phyloP scores from a whole-genome alignment of 2,329 filamentous ascomycete species.

The Penicillium hesseltinei region DNA sequence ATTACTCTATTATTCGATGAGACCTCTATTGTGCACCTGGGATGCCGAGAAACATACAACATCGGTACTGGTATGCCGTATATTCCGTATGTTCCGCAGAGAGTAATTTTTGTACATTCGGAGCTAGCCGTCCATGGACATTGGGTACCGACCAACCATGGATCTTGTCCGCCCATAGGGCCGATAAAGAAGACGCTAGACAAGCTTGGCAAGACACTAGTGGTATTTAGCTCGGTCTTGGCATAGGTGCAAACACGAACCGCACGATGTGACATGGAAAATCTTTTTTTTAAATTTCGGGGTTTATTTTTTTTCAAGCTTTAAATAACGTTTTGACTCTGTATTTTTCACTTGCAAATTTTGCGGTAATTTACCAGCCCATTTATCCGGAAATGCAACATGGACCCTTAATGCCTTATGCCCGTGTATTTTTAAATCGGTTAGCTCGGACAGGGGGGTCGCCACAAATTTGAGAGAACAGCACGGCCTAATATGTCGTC shows the following conservation, averaged over 20 bases:
- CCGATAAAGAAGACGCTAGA: constrained; percentile 9
- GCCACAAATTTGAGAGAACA: background rate
- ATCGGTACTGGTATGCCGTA: too few species aligned
- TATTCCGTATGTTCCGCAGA: too few species aligned
- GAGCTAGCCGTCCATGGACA: background rate
- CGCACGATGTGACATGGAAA: background rate
- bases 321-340: background rate
- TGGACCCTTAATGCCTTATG: background rate
- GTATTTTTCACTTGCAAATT: constrained; percentile 2
- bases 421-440: background rate
- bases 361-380: background rate
- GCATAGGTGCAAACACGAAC: background rate
- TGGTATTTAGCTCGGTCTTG: background rate
- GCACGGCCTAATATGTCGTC: too few species aligned
- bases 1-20: background rate
- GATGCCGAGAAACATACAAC: background rate
- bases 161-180: constrained; percentile 2
- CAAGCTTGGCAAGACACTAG: constrained; percentile 1
- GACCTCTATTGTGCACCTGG: background rate
- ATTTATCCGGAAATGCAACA: background rate
- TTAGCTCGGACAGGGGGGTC: background rate
- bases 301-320: background rate
- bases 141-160: background rate
- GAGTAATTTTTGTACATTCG: background rate
- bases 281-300: background rate